Conservation (phyloP, 345 rosid species). For the Hibiscus syriacus region DNA sequence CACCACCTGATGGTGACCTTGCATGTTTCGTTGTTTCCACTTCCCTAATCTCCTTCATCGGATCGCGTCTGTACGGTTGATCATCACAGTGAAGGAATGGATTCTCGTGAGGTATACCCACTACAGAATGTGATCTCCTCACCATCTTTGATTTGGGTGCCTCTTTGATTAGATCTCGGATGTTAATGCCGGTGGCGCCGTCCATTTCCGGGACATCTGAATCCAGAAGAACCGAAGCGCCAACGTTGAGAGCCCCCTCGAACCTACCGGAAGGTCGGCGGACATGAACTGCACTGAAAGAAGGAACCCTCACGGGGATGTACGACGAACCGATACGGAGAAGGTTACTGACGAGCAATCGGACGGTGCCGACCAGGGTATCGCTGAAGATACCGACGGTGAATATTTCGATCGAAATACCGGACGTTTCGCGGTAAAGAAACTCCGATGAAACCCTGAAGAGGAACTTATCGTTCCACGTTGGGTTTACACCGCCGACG, state of each 20-base stretch:
- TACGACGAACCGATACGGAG: constrained; percentile 13
- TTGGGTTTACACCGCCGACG: constrained; percentile 58
- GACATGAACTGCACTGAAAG: constrained; percentile 12
- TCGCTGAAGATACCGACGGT: constrained; percentile 62
- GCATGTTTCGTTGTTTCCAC: too few species aligned
- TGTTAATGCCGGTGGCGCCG: constrained; percentile 36
- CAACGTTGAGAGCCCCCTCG: constrained; percentile 68
- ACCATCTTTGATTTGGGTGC: neutral
- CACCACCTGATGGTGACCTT: too few species aligned
- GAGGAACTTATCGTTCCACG: constrained; percentile 83
- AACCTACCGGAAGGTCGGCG: constrained; percentile 75
- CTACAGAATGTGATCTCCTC: constrained; percentile 5
- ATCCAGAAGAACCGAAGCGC: constrained; percentile 38
- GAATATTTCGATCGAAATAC: constrained; percentile 65
- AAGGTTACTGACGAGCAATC: constrained; percentile 61
- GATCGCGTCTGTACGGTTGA: too few species aligned
- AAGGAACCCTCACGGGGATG: constrained; percentile 24
- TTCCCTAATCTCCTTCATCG: too few species aligned
- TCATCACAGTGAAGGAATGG: too few species aligned
- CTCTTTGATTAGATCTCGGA: constrained; percentile 39
- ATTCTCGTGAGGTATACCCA: neutral
- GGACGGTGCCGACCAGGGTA: constrained; percentile 58
- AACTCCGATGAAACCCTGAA: constrained; percentile 53
- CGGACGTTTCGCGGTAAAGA: constrained; percentile 65
- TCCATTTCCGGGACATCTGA: constrained; percentile 33